Percentiles rank a stretch among this genome's conserved stretches.
These are phyloP conservation scores for Aspergillus felis DNA, from an alignment of 2,329 filamentous ascomycete genomes.

Conservation along the genomic window DNA sequence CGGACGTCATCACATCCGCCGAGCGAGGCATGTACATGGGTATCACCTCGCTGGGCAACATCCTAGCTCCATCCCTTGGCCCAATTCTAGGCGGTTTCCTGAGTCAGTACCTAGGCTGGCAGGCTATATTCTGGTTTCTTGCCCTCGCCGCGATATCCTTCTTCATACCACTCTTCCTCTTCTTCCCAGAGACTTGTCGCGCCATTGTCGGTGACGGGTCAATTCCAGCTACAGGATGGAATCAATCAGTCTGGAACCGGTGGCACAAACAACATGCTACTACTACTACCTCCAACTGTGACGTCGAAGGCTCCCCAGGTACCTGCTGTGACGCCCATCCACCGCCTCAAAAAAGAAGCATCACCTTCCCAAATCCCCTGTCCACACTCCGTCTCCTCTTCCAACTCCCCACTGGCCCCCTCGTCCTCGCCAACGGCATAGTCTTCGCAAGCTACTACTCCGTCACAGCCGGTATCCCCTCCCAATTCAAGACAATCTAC, in stretches of 20 bases:
- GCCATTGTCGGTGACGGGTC: constrained; percentile 33
- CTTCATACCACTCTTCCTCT: constrained; percentile 18
- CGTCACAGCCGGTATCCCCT: constrained; percentile 37
- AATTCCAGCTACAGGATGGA: constrained; percentile 24
- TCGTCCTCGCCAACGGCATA: constrained; percentile 37
- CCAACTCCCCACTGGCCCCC: constrained; percentile 24
- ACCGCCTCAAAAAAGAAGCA: background rate
- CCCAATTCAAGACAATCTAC: constrained; percentile 35
- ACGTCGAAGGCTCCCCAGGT: background rate
- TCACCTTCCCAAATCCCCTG: constrained; percentile 38
- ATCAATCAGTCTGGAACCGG: constrained; percentile 20
- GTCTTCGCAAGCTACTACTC: constrained; percentile 42
- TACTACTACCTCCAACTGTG: no score
- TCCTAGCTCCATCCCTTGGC: constrained; percentile 46
- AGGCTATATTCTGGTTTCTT: constrained; percentile 53
- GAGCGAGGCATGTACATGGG: constrained; percentile 44
- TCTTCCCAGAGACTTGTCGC: constrained; percentile 36
- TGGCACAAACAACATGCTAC: background rate
- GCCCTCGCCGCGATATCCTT: constrained; percentile 38
- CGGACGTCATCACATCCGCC: constrained; percentile 38
- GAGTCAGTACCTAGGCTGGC: constrained; percentile 48
- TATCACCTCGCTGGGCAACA: constrained; percentile 24
- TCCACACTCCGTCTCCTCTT: constrained; percentile 30
- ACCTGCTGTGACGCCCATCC: background rate
- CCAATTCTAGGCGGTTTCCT: constrained; percentile 51